Evolutionary conservation across 495 filamentous ascomycete genomes (phyloP).

Genomic region (Aspergillus nanangensis): DNA sequence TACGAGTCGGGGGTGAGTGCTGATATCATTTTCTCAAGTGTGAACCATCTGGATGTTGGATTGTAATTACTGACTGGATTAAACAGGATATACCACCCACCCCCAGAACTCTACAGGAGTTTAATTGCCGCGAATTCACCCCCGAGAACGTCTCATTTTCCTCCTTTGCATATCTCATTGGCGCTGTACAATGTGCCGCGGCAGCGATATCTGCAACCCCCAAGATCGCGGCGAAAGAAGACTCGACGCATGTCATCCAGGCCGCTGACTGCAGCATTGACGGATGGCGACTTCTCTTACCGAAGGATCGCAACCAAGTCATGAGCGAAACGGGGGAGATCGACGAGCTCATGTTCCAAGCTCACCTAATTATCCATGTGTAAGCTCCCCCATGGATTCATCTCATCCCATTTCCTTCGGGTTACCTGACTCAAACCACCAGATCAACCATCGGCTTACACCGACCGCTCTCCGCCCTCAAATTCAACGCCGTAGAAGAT

Average conservation of each 20-base stretch:
- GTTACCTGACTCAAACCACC: too few relatives aligned
- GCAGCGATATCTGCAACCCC: slow-evolving; percentile 20
- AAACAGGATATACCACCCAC: slow-evolving; percentile 58
- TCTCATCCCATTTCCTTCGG: not conserved
- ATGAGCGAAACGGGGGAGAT: slow-evolving; percentile 24
- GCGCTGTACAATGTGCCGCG: slow-evolving; percentile 33
- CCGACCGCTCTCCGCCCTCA: slow-evolving; percentile 29
- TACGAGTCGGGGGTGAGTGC: slow-evolving; percentile 58
- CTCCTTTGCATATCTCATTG: slow-evolving; percentile 72
- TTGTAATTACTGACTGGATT: not conserved
- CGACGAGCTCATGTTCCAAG: slow-evolving; percentile 35
- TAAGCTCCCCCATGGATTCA: slow-evolving; percentile 14
- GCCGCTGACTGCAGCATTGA: slow-evolving; percentile 21
- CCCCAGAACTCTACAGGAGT: slow-evolving; percentile 62
- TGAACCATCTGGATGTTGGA: too few relatives aligned
- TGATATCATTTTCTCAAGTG: slow-evolving; percentile 18
- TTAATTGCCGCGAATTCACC: slow-evolving; percentile 64
- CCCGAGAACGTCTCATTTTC: slow-evolving; percentile 63
- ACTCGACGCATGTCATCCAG: slow-evolving; percentile 22
- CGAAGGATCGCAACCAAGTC: slow-evolving; percentile 21
- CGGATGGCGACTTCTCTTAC: slow-evolving; percentile 26
- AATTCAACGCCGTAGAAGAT: slow-evolving; percentile 22
- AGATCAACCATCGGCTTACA: slow-evolving; percentile 26
- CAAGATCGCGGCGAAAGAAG: slow-evolving; percentile 13
- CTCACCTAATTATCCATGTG: slow-evolving; percentile 29